A percentile compares a stretch with the other conserved stretches of the same genome.
Conservation (phyloP, 1,284 basidiomycete genomes). For the Phellinidium pouzarii region DNA sequence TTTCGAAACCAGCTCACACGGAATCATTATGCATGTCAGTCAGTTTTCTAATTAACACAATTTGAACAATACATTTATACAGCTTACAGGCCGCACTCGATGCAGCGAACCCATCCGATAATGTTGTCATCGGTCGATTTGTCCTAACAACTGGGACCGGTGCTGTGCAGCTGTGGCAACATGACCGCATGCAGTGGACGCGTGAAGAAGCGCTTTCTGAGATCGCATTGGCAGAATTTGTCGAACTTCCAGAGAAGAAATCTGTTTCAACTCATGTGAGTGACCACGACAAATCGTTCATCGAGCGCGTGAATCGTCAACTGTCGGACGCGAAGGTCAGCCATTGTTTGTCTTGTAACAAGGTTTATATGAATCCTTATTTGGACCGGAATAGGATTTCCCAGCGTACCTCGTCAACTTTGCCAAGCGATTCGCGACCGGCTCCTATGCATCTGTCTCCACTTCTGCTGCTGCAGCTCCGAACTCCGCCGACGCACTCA, state of each 20-base stretch:
- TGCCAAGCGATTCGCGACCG: conserved; percentile 63
- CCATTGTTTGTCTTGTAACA: conserved; percentile 12
- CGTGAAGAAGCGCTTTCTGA: conserved; percentile 79
- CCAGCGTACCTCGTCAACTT: conserved; percentile 69
- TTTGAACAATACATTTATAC: conserved; percentile 14
- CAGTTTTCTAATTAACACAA: neutral
- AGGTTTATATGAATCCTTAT: neutral
- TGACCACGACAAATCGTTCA: conserved; percentile 49
- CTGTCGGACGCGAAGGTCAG: conserved; percentile 55
- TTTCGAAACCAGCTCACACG: conserved; percentile 68
- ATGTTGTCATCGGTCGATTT: conserved; percentile 40
- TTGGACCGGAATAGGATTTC: conserved; percentile 44
- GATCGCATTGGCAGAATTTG: conserved; percentile 58
- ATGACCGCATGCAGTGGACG: conserved; percentile 62
- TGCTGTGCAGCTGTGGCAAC: conserved; percentile 70
- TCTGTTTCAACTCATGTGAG: conserved; percentile 35
- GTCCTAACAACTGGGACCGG: conserved; percentile 74
- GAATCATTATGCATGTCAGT: conserved; percentile 64
- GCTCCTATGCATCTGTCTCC: conserved; percentile 55
- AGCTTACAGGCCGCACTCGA: conserved; percentile 48
- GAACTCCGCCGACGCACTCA: conserved; percentile 30
- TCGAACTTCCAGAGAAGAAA: conserved; percentile 73
- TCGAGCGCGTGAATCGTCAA: conserved; percentile 53
- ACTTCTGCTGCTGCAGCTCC: conserved; percentile 30
- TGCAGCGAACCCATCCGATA: conserved; percentile 37